phyloP scores from a whole-genome alignment of 176 grass and related monocot genomes.

The Hsuehochloa calcarea region DNA sequence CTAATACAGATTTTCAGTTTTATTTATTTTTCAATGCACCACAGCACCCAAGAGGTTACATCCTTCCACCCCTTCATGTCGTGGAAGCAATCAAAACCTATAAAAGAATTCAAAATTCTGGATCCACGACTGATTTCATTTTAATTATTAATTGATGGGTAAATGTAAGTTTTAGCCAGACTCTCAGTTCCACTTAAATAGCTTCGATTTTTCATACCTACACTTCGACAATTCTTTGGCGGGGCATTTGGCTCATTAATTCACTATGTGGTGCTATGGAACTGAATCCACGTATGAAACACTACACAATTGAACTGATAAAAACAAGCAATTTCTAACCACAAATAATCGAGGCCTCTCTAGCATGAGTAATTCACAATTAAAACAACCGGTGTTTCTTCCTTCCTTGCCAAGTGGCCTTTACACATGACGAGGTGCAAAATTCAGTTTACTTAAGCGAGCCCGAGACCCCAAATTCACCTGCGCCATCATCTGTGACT shows the following conservation, averaged over 20 bases:
- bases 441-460: background rate
- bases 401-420: background rate
- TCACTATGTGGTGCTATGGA: background rate
- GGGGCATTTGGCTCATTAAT: background rate
- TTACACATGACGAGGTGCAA: background rate
- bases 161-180: background rate
- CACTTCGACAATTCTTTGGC: background rate
- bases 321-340: background rate
- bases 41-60: conserved; percentile 14
- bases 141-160: background rate
- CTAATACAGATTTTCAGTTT: conserved; percentile 9
- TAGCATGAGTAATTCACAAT: background rate
- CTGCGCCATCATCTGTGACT: conserved; percentile 81
- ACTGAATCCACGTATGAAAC: background rate
- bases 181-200: background rate
- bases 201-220: background rate
- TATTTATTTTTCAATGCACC: conserved; percentile 17
- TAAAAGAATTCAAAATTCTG: background rate
- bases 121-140: background rate
- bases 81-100: background rate
- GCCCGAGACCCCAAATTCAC: conserved; percentile 29
- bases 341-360: background rate
- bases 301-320: background rate
- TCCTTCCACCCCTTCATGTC: background rate
- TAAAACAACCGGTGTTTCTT: background rate